Conservation (phyloP, 495 filamentous ascomycete genomes). For the Talaromyces stipitatus region DNA sequence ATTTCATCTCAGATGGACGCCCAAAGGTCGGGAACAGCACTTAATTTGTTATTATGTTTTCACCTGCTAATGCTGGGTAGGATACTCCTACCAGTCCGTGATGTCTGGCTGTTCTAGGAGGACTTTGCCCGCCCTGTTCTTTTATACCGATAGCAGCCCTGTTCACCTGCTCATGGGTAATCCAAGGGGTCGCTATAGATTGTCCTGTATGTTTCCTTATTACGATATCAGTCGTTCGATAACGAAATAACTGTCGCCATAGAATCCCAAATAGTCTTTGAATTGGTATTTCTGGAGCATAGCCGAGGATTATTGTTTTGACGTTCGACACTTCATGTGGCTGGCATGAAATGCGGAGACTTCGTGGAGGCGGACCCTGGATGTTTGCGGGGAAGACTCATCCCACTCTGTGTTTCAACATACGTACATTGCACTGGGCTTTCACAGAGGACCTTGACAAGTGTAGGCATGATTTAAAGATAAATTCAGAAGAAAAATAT, state of each 20-base stretch:
- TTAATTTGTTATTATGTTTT: neutral
- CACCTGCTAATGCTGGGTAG: too few relatives aligned
- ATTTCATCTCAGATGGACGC: neutral
- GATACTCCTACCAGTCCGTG: too few relatives aligned
- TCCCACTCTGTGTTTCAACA: neutral
- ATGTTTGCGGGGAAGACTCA: neutral
- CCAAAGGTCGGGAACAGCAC: neutral
- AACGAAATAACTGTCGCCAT: too few relatives aligned
- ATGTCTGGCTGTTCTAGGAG: neutral
- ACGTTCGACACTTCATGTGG: neutral
- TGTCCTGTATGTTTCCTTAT: neutral
- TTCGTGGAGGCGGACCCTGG: neutral
- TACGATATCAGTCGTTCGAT: neutral
- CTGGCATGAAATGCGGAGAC: neutral
- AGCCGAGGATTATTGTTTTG: too few relatives aligned
- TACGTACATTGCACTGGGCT: neutral
- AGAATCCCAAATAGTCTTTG: too few relatives aligned
- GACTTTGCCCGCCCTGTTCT: neutral
- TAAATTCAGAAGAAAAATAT: neutral
- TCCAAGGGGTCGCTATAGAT: neutral
- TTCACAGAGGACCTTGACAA: neutral
- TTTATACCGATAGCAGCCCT: neutral
- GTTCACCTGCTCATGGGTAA: neutral
- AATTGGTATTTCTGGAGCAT: too few relatives aligned
- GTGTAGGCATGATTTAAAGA: neutral